Base-by-base conservation (phyloP, 2,329 filamentous ascomycete genomes). In the Arthroderma sp. region DNA sequence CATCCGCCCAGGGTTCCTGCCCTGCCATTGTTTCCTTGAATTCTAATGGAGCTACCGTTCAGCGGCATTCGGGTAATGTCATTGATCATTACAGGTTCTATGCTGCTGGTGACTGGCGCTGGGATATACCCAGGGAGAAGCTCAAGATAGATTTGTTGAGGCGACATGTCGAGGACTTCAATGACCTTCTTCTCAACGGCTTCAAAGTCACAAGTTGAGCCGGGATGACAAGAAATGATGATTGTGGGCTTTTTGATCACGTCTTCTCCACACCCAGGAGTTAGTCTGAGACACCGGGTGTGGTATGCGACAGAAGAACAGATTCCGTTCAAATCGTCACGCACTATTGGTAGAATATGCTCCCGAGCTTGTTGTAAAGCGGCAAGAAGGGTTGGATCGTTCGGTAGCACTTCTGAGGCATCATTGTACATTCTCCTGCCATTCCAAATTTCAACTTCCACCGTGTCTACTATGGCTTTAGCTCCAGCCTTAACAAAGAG, bases 1-100 rank as follows among this genome's bases (percentile, higher is more conserved):
- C 45, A 47, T n/a, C 45, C 45, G 6, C 45, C 45, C 7, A 47
- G 31, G 22, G 45, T 40, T 8, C 45, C 45, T 4, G 38, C 45
- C 1, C 29, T 33, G 6, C 6, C 15, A 4, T 28, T 33, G 4
- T 11, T 28, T 36, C 40, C 41, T 22, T 27, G 28, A 30, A 43
- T 10, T 11, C 45, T 31, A 29, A 44, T 44, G 8, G 40, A 47
- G n/a, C 40, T 32, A 3, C 45, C 45, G 38, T 47, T 44, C n/a
- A 22, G 6, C 6, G 45, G 45, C 7, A 9, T 36, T 37, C 29
- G 10, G 2, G 11, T 22, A 22, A 22, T 22, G 15, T 22, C 15
- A 3, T 22, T 22, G 3, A 22, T 22, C 15, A 22, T 22, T 22
- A 22, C 15, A 22, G 15, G 15, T 22, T 22, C 15, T 22, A 22